Conservation (phyloP, 805 yeast species). For the Candida hispaniensis region DNA sequence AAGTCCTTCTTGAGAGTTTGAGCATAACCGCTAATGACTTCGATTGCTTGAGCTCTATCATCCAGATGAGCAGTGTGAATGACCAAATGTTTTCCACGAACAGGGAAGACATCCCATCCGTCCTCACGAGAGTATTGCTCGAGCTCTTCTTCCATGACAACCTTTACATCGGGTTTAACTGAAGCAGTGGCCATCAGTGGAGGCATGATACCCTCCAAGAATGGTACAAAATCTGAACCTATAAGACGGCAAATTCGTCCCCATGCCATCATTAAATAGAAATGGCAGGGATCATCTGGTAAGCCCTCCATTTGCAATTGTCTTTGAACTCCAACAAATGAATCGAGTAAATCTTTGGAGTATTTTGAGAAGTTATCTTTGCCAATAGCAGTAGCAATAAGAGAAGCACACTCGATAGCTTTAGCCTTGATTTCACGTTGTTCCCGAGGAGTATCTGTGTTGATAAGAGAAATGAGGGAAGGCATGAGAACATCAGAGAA, state of each 20-base stretch:
- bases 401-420: conserved; percentile 89
- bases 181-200: conserved; percentile 79
- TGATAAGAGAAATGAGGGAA: conserved; percentile 63
- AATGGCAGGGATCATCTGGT: conserved; percentile 79
- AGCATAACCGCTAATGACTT: conserved; percentile 73
- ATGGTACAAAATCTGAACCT: conserved; percentile 78
- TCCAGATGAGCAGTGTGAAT: conserved; percentile 91
- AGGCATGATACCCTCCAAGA: conserved; percentile 74
- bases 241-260: conserved; percentile 80
- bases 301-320: conserved; percentile 25
- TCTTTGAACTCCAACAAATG: conserved; percentile 63
- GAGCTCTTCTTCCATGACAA: conserved; percentile 78
- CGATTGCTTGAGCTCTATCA: conserved; percentile 89
- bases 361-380: conserved; percentile 74
- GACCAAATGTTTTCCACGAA: conserved; percentile 87
- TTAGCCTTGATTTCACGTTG: conserved; percentile 77
- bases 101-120: conserved; percentile 89
- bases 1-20: conserved; percentile 72
- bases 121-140: conserved; percentile 74
- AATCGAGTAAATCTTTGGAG: conserved; percentile 58
- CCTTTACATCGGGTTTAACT: conserved; percentile 78
- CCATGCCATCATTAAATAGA: conserved; percentile 92
- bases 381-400: conserved; percentile 92
- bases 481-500: conserved; percentile 96
- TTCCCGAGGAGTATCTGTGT: conserved; percentile 67